phyloP scores from a whole-genome alignment of 805 yeast species.

The Saccharomycopsis guyanensis region DNA sequence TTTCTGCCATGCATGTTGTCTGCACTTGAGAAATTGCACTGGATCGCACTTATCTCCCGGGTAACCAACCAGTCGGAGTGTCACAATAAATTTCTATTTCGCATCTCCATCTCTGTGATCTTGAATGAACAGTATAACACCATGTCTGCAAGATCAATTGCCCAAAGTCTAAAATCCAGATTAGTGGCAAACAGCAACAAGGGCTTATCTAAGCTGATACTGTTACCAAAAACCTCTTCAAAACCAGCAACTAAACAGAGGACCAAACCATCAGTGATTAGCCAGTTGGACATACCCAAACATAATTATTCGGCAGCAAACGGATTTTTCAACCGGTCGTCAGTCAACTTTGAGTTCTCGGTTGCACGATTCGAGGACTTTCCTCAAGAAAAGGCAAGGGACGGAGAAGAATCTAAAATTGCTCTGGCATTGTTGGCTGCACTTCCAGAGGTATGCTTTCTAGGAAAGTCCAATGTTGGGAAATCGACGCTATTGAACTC shows the following conservation, averaged over 20 bases:
- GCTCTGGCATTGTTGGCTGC: slow-evolving; percentile 4
- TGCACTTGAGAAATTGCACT: no score
- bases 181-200: not conserved
- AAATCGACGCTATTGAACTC: slow-evolving; percentile 71
- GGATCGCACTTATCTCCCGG: no score
- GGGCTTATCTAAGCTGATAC: not conserved
- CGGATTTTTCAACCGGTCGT: slow-evolving; percentile 40
- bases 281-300: not conserved
- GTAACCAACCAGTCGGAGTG: no score
- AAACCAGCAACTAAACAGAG: not conserved
- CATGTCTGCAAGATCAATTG: no score
- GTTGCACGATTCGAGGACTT: slow-evolving; percentile 43
- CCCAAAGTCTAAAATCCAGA: not conserved
- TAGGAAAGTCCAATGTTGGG: slow-evolving; percentile 85
- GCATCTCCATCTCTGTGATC: no score
- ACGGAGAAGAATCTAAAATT: slow-evolving; percentile 16
- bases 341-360: slow-evolving; percentile 53
- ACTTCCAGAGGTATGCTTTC: slow-evolving; percentile 66
- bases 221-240: no score
- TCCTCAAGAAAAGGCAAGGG: slow-evolving; percentile 42
- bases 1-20: no score
- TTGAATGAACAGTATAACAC: no score
- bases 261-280: not conserved
- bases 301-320: slow-evolving; percentile 18
- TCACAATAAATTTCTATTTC: no score